phyloP scores from a whole-genome alignment of 805 yeast genomes.

The Candida silvicultrix region DNA sequence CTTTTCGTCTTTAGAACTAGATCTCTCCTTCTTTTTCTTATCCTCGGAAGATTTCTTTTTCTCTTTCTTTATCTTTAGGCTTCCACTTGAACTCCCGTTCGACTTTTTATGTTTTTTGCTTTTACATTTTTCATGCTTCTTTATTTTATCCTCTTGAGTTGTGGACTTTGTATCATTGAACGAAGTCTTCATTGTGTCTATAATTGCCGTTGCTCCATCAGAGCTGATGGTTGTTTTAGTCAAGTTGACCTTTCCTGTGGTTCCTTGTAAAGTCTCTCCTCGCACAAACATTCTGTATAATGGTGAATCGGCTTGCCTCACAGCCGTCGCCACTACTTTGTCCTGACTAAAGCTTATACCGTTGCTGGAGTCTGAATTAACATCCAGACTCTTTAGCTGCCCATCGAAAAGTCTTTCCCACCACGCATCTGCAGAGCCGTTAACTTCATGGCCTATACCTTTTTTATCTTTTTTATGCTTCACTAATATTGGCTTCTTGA shows the following conservation, averaged over 20 bases:
- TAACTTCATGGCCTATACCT: conserved; percentile 73
- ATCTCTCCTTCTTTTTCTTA: conserved; percentile 25
- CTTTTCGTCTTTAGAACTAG: conserved; percentile 20
- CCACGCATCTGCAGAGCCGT: conserved; percentile 74
- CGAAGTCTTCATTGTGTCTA: conserved; percentile 2
- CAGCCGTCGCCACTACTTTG: conserved; percentile 37
- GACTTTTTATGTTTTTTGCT: conserved; percentile 7
- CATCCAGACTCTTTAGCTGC: conserved; percentile 73
- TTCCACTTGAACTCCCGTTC: too few species aligned
- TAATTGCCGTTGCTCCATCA: not conserved
- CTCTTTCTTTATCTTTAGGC: conserved; percentile 16
- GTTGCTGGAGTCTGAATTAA: conserved; percentile 24
- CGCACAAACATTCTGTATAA: conserved; percentile 79
- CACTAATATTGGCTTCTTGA: conserved; percentile 80
- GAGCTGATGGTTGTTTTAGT: conserved; percentile 2
- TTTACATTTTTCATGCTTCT: conserved; percentile 10
- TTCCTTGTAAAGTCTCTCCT: conserved; percentile 82
- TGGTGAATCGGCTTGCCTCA: conserved; percentile 56
- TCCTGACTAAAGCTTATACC: conserved; percentile 49
- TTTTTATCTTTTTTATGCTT: conserved; percentile 86
- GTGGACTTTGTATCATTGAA: conserved; percentile 6
- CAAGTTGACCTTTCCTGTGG: conserved; percentile 39
- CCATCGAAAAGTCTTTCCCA: conserved; percentile 97
- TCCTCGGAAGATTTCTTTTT: conserved; percentile 15
- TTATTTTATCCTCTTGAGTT: conserved; percentile 8